phyloP scores from a whole-genome alignment of 257 asterid genomes.

The Galeopsis tetrahit region DNA sequence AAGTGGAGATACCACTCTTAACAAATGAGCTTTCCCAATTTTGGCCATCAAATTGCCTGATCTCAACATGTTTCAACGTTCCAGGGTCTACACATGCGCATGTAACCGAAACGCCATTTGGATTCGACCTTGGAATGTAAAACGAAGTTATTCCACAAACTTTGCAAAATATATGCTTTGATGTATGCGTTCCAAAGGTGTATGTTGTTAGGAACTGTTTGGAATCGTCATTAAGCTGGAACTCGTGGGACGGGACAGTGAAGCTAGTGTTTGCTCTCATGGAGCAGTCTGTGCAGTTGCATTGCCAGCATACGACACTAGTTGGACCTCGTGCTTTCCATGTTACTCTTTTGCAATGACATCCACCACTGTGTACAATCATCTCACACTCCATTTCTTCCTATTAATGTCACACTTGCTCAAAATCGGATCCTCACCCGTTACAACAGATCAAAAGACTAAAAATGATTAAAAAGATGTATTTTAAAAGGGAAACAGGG shows the following conservation, averaged over 20 bases:
- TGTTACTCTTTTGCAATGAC: conserved; percentile 77
- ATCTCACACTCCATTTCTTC: conserved; percentile 36
- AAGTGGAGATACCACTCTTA: conserved; percentile 50
- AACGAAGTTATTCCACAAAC: conserved; percentile 89
- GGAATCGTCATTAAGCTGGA: conserved; percentile 72
- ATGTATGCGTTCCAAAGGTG: conserved; percentile 80
- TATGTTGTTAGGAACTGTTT: conserved; percentile 68
- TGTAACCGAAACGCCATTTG: conserved; percentile 71
- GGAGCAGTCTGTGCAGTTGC: conserved; percentile 82
- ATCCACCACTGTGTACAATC: conserved; percentile 75
- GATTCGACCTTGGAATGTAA: conserved; percentile 81
- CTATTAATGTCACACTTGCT: too few species aligned
- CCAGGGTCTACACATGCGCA: conserved; percentile 71
- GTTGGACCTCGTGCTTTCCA: conserved; percentile 71
- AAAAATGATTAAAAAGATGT: too few species aligned
- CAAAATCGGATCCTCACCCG: too few species aligned
- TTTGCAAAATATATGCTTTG: conserved; percentile 84
- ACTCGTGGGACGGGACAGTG: conserved; percentile 67
- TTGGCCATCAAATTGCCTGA: conserved; percentile 62
- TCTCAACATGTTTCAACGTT: conserved; percentile 68
- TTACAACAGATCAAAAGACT: too few species aligned
- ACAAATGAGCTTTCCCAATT: conserved; percentile 69
- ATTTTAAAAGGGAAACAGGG: too few species aligned
- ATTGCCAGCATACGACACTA: conserved; percentile 69
- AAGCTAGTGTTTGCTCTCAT: conserved; percentile 84